Percentiles rank a stretch among this genome's conserved stretches.
These are phyloP conservation scores for Arthrobotrys megalospora DNA, from an alignment of 2,329 filamentous ascomycete species.

Conservation along the genomic window DNA sequence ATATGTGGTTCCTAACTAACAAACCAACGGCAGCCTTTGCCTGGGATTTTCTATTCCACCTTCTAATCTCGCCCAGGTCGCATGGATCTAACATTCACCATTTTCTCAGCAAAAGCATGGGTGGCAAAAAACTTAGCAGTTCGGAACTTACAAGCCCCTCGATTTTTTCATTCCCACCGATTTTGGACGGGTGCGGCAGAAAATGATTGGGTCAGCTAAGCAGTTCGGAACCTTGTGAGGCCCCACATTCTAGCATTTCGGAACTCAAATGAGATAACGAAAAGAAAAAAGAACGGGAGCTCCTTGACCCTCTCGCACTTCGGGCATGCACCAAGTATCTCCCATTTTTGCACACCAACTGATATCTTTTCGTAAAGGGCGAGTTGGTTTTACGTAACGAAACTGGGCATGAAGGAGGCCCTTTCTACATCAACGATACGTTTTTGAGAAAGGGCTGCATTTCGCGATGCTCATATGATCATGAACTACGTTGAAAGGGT, in stretches of 20 bases:
- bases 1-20: not conserved
- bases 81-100: not conserved
- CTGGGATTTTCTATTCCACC: not conserved
- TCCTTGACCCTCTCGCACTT: conserved; percentile 16
- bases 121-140: conserved; percentile 41
- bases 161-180: conserved; percentile 13
- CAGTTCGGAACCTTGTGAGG: conserved; percentile 56
- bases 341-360: not conserved
- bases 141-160: conserved; percentile 47
- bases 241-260: conserved; percentile 51
- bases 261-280: conserved; percentile 45
- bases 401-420: not conserved
- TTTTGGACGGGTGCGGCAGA: conserved; percentile 18
- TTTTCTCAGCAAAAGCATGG: not conserved
- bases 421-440: not conserved
- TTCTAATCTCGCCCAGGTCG: conserved; percentile 1
- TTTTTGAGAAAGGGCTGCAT: not conserved
- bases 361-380: not conserved
- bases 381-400: conserved; percentile 40
- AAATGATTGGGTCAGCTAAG: conserved; percentile 42
- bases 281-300: conserved; percentile 27
- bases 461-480: not conserved
- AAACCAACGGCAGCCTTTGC: not conserved
- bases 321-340: not conserved
- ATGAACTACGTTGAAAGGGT: no score